Evolutionary conservation across 306 rosid species (phyloP), one percentile per base, ranked within the genome.

Genomic region (Prunus salicina): DNA sequence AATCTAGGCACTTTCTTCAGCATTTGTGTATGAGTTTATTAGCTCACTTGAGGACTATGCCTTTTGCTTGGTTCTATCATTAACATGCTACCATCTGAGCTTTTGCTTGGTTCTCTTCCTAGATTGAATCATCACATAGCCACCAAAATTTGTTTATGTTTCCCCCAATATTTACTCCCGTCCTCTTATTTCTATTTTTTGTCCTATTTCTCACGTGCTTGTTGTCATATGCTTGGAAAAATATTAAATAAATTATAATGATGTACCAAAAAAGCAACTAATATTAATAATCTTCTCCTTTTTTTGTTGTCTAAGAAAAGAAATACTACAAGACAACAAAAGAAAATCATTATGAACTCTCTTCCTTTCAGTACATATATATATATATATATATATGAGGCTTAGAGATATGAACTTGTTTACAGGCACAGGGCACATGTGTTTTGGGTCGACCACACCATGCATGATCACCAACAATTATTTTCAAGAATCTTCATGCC

Each of bases 401-500:
- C 30, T 22, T 22, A 20, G 8, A 8, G 16, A 41, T 22, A 20
- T 72, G 28, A 47, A 38, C 41, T 56, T 24, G 52, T 15, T n/a
- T n/a, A 19, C 49, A 52, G 11, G 62, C 16, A 32, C 11, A 64
- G 5, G 13, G 18, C 20, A 34, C 49, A 14, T 27, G n/a, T 24
- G 15, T 24, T 58, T 58, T 22, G 64, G 64, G 12, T 58, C 3
- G 6, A 58, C 64, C 41, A 34, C 41, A 34, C 41, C 64, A 63
- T 63, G 49, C 15, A 58, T 18, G 46, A 25, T 73, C 69, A 73
- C 69, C 77, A 73, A 2, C 67, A 45, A 45, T 60, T 60, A 60
- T n/a, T 45, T 18, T 60, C 46, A 60, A 60, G 51, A 45, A 73
- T 73, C 56, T 73, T 73, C 77, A 73, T 73, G 69, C 64, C 58